Evolutionary conservation across 208 protist species (phyloP).

Genomic region (Acanthamoeba castellanii): DNA sequence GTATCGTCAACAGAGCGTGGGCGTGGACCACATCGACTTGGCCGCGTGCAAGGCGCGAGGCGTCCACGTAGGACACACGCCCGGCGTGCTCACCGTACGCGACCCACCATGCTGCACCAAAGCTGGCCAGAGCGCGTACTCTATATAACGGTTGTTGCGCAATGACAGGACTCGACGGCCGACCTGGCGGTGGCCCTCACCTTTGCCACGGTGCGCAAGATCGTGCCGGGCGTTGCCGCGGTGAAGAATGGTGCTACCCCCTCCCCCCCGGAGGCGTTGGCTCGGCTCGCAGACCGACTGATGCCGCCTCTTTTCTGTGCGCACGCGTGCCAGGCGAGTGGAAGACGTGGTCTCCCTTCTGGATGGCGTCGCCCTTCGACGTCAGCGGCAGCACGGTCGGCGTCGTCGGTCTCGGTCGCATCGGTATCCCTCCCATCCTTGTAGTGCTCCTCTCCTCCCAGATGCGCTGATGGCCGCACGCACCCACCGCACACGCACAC

Average conservation of each 20-base stretch:
- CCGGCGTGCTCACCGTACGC: not conserved
- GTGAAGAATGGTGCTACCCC: slow-evolving; percentile 7
- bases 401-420: slow-evolving; percentile 62
- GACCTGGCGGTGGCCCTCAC: slow-evolving; percentile 65
- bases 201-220: slow-evolving; percentile 22
- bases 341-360: slow-evolving; percentile 67
- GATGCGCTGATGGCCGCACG: not conserved
- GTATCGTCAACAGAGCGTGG: slow-evolving; percentile 3
- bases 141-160: not conserved
- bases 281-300: too few species aligned
- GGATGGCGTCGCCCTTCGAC: slow-evolving; percentile 46
- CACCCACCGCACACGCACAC: too few species aligned
- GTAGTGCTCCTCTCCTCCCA: not conserved
- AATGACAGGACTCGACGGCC: slow-evolving; percentile 40
- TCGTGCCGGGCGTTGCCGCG: not conserved
- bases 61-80: slow-evolving; percentile 48
- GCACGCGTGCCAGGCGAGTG: slow-evolving; percentile 58
- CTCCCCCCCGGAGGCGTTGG: too few species aligned
- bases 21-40: slow-evolving; percentile 65
- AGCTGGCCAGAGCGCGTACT: too few species aligned
- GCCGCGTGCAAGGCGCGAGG: not conserved
- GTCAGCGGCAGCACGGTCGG: slow-evolving; percentile 59
- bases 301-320: too few species aligned
- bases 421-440: slow-evolving; percentile 14
- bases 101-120: too few species aligned